A percentile compares a stretch with the other conserved stretches of the same genome.
Evolutionary conservation across 371 early-diverging fungal species (phyloP).

Genomic region (Thermomucor indicae-seudaticae): DNA sequence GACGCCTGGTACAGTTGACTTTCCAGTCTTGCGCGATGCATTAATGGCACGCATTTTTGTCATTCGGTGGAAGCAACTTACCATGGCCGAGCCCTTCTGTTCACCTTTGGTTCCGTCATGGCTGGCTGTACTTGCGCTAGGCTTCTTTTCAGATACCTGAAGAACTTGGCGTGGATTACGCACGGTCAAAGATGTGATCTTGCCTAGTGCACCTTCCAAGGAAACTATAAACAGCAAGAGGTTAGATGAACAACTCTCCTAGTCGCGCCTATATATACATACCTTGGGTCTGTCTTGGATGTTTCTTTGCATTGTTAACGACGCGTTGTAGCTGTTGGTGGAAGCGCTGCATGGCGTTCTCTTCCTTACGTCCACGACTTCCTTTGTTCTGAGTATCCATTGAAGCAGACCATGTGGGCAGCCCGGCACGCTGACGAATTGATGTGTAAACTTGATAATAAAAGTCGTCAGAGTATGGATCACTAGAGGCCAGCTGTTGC

Average conservation of each 20-base stretch:
- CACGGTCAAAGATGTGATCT: conserved; percentile 83
- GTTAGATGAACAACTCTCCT: not conserved
- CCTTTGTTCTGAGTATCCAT: conserved; percentile 8
- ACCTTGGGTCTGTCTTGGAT: conserved; percentile 74
- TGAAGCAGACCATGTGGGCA: conserved; percentile 33
- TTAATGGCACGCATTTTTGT: too few species aligned
- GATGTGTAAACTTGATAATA: conserved; percentile 89
- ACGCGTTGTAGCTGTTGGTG: conserved; percentile 91
- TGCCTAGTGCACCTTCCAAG: conserved; percentile 93
- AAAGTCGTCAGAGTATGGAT: conserved; percentile 90
- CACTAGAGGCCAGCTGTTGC: conserved; percentile 86
- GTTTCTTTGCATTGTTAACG: conserved; percentile 85
- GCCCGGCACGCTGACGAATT: conserved; percentile 59
- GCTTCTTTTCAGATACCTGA: conserved; percentile 54
- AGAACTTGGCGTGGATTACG: conserved; percentile 86
- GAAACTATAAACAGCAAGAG: conserved; percentile 48
- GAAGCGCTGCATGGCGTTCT: conserved; percentile 69
- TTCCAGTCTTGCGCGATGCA: too few species aligned
- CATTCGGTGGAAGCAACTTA: too few species aligned
- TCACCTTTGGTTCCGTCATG: not conserved
- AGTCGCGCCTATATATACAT: conserved; percentile 2
- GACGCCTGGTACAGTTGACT: conserved; percentile 8
- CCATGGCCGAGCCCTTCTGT: too few species aligned
- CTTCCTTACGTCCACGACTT: conserved; percentile 42
- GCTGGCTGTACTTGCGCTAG: not conserved